Conservation (phyloP, 2,329 filamentous ascomycete species). For the Epicoccum sorghinum region DNA sequence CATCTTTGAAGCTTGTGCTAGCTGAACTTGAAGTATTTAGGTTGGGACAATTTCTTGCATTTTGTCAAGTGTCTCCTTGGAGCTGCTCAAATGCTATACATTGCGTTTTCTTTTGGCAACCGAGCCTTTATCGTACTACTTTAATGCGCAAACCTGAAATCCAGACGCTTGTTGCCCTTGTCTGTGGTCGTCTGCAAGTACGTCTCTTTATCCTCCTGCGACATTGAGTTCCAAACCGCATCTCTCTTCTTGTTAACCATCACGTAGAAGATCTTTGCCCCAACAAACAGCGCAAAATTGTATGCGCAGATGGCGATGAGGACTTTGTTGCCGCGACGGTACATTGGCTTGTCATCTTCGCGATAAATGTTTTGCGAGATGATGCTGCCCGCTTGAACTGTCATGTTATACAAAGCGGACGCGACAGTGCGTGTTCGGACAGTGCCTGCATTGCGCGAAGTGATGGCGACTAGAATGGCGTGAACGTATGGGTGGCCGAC, state of each 20-base stretch:
- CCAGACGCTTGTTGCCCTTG: conserved; percentile 46
- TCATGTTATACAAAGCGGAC: conserved; percentile 53
- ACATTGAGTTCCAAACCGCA: conserved; percentile 41
- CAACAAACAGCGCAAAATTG: conserved; percentile 58
- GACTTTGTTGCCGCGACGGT: conserved; percentile 60
- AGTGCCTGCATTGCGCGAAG: conserved; percentile 50
- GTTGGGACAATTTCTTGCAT: no score
- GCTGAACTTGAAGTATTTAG: no score
- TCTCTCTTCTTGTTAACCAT: conserved; percentile 53
- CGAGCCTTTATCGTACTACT: no score
- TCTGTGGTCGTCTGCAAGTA: conserved; percentile 47
- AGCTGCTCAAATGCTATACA: no score
- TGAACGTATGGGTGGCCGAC: conserved; percentile 53
- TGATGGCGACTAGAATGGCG: conserved; percentile 52
- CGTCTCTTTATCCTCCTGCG: conserved; percentile 40
- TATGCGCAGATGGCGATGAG: conserved; percentile 58
- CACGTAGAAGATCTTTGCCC: conserved; percentile 61
- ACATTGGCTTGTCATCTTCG: conserved; percentile 57
- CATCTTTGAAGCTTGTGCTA: no score
- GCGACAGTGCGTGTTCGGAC: conserved; percentile 53
- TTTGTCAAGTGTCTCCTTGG: no score
- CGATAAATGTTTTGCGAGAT: conserved; percentile 58
- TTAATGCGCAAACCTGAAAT: conserved; percentile 43
- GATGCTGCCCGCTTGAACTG: conserved; percentile 40
- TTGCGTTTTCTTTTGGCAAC: no score